Percentiles rank a stretch among this genome's conserved stretches.
phyloP scores from a whole-genome alignment of 2,329 filamentous ascomycete species.

The Aspergillus ibericus region DNA sequence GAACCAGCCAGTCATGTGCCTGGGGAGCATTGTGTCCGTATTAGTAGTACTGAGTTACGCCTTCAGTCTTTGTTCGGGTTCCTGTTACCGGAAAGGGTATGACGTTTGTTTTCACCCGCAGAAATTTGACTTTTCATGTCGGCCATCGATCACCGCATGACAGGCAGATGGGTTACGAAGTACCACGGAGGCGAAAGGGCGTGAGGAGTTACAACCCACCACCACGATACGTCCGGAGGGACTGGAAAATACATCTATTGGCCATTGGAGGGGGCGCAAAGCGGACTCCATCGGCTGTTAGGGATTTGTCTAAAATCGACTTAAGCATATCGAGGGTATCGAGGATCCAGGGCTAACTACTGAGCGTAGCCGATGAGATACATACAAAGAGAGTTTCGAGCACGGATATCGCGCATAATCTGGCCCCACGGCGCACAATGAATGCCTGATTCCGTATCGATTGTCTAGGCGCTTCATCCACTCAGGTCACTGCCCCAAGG shows the following conservation, averaged over 20 bases:
- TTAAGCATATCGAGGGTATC: neutral
- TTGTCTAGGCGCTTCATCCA: neutral
- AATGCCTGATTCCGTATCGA: neutral
- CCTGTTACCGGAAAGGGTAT: neutral
- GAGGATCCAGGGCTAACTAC: neutral
- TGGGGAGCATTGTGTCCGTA: neutral
- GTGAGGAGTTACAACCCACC: too few species aligned
- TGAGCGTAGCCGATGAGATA: neutral
- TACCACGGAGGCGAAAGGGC: too few species aligned
- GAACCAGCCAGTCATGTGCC: too few species aligned
- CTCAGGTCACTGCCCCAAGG: neutral
- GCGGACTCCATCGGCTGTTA: neutral
- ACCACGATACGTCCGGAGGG: too few species aligned
- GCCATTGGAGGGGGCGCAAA: neutral
- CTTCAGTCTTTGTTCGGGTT: neutral
- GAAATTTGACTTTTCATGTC: neutral
- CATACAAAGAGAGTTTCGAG: neutral
- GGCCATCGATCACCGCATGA: too few species aligned
- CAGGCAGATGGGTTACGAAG: too few species aligned
- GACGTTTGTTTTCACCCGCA: neutral
- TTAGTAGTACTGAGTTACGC: neutral
- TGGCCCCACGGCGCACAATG: neutral
- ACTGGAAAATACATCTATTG: too few species aligned
- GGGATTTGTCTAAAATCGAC: neutral
- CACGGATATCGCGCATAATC: constrained; percentile 1